Evolutionary conservation across 2,329 filamentous ascomycete genomes (phyloP), one percentile per base, ranked within the genome.

Genomic region (Aureobasidium namibiae): DNA sequence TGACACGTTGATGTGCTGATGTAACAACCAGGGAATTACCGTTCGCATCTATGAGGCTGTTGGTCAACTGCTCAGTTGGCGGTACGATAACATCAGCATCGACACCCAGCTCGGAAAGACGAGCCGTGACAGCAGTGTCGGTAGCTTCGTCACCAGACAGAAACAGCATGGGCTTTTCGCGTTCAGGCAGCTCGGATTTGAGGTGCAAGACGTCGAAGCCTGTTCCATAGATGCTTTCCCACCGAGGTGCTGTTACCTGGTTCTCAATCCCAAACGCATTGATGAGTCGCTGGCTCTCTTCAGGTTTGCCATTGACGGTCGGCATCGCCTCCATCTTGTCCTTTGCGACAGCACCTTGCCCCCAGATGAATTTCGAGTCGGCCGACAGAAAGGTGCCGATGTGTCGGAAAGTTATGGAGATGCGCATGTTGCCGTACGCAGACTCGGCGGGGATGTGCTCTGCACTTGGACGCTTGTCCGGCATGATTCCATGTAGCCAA

Each of bases 401-500:
- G 24, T 84, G 80, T 45, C 94, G 82, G 70, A 99, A 97, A 0
- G 94, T 99, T 36, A 99, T 79, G 49, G 89, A 95, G 69, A 99
- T 96, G 48, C 94, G 87, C 48, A 86, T 84, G 7, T 91, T 88
- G 6, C 76, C 77, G 67, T 83, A 90, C 0, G 88, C 87, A 41
- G 85, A 80, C 70, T 97, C 92, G 6, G 82, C 81, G 0, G 76
- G 65, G 0, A 82, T 79, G 71, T 92, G 92, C 64, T 92, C 87
- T 1, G 77, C 74, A 1, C 77, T 73, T 0, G 82, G 76, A 26
- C 94, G 84, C 70, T 92, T 95, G 73, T 99, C 94, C 44, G 88
- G 84, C 52, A 88, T 86, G 69, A 99, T 96, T n/a, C 86, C 86
- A 74, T 99, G 94, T 11, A 96, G 80, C 90, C 92, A 97, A 65